Evolutionary conservation across 495 filamentous ascomycete species (phyloP).

Genomic region (Lophiotrema nucula): DNA sequence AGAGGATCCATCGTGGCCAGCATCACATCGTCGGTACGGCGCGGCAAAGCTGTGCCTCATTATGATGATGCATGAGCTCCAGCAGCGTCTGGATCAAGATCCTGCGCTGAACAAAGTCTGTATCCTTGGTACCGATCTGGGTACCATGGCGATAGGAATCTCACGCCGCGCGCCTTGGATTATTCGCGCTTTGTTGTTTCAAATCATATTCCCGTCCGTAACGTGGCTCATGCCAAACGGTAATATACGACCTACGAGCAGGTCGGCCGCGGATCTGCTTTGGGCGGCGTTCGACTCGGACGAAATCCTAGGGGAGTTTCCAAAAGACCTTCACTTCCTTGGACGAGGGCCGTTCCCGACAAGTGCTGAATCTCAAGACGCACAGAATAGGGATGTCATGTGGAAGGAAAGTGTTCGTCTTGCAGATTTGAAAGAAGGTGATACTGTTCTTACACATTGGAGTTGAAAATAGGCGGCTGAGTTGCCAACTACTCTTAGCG

Average conservation of each 20-base stretch:
- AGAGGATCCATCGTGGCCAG: slow-evolving; percentile 26
- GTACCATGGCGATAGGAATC: background rate
- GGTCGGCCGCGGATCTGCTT: background rate
- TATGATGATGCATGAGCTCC: slow-evolving; percentile 40
- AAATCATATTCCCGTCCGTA: background rate
- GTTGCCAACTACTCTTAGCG: too few relatives aligned
- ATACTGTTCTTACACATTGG: background rate
- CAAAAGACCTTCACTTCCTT: background rate
- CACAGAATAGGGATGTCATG: background rate
- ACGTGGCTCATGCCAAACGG: background rate
- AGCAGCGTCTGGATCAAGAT: background rate
- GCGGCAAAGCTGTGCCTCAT: slow-evolving; percentile 42
- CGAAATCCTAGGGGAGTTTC: background rate
- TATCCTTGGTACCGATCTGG: background rate
- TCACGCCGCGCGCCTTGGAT: background rate
- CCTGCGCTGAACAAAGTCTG: background rate
- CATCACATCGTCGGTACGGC: slow-evolving; percentile 44
- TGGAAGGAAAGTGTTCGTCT: background rate
- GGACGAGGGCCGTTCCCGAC: background rate
- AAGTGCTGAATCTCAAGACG: background rate
- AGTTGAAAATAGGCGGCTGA: too few relatives aligned
- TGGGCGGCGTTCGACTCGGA: background rate
- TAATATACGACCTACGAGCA: background rate
- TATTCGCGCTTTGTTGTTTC: background rate
- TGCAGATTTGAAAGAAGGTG: background rate